Conservation (phyloP, 169 alveolate genomes). For the Plasmodium chabaudi region DNA sequence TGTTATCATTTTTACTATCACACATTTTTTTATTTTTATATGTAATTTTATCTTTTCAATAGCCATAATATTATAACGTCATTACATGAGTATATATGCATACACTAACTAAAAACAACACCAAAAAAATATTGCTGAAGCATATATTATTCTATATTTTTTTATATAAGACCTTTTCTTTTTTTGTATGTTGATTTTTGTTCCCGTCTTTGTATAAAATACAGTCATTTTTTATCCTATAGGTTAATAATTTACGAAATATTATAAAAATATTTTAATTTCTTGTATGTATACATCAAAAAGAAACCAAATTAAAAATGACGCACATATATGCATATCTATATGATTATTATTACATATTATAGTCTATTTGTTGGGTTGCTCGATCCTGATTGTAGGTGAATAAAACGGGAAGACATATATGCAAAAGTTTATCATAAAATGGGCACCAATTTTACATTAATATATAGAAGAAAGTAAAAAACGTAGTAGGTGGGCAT, state of each 20-base stretch:
- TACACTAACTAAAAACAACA: no score
- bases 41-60: no score
- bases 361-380: conserved; percentile 25
- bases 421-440: neutral
- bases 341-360: conserved; percentile 6
- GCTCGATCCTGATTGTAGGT: conserved; percentile 41
- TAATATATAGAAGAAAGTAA: neutral
- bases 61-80: no score
- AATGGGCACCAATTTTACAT: neutral
- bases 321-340: neutral
- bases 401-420: conserved; percentile 1
- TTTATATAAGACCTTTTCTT: conserved; percentile 29
- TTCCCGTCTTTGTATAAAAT: conserved; percentile 20
- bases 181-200: conserved; percentile 25
- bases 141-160: no score
- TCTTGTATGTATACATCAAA: neutral
- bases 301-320: neutral
- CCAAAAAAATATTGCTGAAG: no score
- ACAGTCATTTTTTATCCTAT: conserved; percentile 28
- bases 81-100: no score
- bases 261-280: neutral
- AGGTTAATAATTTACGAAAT: neutral
- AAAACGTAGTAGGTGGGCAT: neutral
- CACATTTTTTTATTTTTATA: no score
- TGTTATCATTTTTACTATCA: no score